Evolutionary conservation across 1,284 basidiomycete genomes (phyloP).

Genomic region (Coniophora puteana): DNA sequence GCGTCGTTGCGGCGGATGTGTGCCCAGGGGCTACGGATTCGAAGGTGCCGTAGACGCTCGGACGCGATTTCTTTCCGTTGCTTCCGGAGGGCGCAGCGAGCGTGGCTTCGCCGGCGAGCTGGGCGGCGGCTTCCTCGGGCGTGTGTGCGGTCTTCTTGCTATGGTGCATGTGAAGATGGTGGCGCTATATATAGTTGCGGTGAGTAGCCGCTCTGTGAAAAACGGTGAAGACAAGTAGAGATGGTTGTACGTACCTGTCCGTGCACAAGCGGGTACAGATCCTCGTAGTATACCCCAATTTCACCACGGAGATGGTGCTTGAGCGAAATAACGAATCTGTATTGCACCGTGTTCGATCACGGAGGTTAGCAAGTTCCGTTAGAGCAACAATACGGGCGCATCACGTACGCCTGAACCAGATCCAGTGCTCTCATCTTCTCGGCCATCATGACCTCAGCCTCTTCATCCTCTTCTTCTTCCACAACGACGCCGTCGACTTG

Average conservation of each 20-base stretch:
- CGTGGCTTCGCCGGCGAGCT: too few species aligned
- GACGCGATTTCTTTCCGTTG: too few species aligned
- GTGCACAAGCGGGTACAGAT: conserved; percentile 38
- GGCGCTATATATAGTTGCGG: conserved; percentile 3
- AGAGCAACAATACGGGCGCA: neutral
- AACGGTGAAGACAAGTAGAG: too few species aligned
- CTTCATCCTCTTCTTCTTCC: conserved; percentile 35
- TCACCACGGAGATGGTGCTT: conserved; percentile 63
- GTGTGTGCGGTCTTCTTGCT: too few species aligned
- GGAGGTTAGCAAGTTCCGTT: neutral
- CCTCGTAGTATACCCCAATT: conserved; percentile 40
- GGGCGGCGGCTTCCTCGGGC: too few species aligned
- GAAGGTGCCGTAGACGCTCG: conserved; percentile 50
- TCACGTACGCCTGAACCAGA: conserved; percentile 49
- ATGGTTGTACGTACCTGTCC: too few species aligned
- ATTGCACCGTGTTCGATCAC: too few species aligned
- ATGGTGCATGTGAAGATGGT: conserved; percentile 38
- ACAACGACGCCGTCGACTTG: conserved; percentile 13
- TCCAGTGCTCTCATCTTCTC: conserved; percentile 61
- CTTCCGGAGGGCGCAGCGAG: too few species aligned
- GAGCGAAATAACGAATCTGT: conserved; percentile 52
- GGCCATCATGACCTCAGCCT: conserved; percentile 47
- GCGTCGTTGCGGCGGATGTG: conserved; percentile 12
- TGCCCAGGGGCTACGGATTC: too few species aligned
- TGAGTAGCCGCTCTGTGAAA: neutral